phyloP scores from a whole-genome alignment of 2,329 filamentous ascomycete genomes.

The Aspergillus sp. region DNA sequence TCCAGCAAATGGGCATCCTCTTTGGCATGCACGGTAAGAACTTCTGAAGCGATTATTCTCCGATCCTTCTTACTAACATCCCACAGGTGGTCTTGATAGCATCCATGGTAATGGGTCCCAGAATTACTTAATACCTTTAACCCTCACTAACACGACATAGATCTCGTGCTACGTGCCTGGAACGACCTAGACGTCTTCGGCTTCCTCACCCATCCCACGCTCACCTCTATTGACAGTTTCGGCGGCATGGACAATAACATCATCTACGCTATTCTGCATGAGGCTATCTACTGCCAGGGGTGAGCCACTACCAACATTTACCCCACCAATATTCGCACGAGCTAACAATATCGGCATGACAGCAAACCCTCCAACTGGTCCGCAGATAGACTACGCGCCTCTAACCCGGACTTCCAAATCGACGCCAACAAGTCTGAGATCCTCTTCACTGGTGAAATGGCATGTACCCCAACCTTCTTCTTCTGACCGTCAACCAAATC shows the following conservation, averaged over 20 bases:
- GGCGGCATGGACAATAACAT: slow-evolving; percentile 73
- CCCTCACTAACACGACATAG: slow-evolving; percentile 29
- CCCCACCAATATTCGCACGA: neutral
- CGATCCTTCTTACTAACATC: slow-evolving; percentile 13
- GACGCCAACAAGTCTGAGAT: slow-evolving; percentile 55
- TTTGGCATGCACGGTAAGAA: slow-evolving; percentile 71
- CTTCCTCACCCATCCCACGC: slow-evolving; percentile 71
- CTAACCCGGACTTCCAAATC: slow-evolving; percentile 50
- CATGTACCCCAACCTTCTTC: slow-evolving; percentile 22
- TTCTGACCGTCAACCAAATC: too few relatives aligned
- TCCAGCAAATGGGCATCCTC: slow-evolving; percentile 74
- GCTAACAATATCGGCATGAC: slow-evolving; percentile 23
- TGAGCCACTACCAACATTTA: slow-evolving; percentile 29
- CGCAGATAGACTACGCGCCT: slow-evolving; percentile 51
- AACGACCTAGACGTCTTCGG: slow-evolving; percentile 75
- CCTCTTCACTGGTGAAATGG: slow-evolving; percentile 89
- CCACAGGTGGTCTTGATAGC: slow-evolving; percentile 64
- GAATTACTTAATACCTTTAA: neutral
- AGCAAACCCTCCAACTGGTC: slow-evolving; percentile 70
- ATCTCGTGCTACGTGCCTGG: slow-evolving; percentile 68
- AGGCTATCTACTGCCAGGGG: slow-evolving; percentile 80
- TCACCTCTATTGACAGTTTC: slow-evolving; percentile 67
- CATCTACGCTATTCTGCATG: slow-evolving; percentile 84
- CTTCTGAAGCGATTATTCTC: neutral
- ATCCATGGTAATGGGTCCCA: slow-evolving; percentile 59